Conservation (phyloP, 2,329 filamentous ascomycete species). For the Fusarium pseudocircinatum region DNA sequence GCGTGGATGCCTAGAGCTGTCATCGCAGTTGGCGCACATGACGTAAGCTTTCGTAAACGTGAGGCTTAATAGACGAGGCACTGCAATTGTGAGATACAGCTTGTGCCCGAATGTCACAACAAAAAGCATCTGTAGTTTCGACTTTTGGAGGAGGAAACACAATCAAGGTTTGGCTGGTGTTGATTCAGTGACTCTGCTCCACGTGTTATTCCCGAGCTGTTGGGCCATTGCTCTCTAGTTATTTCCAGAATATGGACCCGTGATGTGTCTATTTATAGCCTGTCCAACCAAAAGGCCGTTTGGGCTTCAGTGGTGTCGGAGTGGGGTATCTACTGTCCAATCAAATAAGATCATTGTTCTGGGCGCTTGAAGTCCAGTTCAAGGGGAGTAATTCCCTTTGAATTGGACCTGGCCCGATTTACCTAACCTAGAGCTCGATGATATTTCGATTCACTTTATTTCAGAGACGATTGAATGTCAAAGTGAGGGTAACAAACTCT, state of each 20-base stretch:
- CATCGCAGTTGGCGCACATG: neutral
- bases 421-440: neutral
- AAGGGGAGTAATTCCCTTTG: no score
- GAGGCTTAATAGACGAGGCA: neutral
- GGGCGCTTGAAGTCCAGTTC: no score
- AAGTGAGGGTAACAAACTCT: fast-evolving
- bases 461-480: neutral
- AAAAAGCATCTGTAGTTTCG: neutral
- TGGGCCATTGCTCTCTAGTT: neutral
- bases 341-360: no score
- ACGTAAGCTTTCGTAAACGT: neutral
- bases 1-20: neutral
- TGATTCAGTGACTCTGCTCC: neutral
- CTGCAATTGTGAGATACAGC: fast-evolving
- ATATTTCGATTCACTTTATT: no score
- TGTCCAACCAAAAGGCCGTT: fast-evolving
- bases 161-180: neutral
- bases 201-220: neutral
- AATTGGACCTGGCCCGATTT: no score
- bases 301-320: fast-evolving
- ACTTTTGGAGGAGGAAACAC: neutral
- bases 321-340: no score
- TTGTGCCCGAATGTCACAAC: fast-evolving
- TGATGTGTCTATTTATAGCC: neutral
- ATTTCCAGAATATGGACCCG: neutral